phyloP scores from a whole-genome alignment of 805 yeast species.

The Monosporozyma solicola region DNA sequence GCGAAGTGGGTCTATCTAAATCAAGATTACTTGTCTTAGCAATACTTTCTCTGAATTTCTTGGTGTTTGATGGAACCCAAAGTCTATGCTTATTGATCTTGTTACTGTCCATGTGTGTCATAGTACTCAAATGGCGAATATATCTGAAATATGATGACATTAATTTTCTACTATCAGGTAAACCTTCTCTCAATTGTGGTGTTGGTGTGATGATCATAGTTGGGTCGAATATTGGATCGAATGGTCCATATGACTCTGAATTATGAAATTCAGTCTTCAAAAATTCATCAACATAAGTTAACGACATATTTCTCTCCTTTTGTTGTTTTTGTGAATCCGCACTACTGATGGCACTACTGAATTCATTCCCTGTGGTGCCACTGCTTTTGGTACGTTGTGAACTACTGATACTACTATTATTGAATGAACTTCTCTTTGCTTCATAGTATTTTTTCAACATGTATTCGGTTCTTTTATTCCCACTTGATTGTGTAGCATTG shows the following conservation, averaged over 20 bases:
- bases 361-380: neutral
- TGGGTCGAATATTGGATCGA: neutral
- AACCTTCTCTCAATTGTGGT: neutral
- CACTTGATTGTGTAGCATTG: neutral
- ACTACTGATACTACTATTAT: neutral
- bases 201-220: neutral
- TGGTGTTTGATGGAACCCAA: neutral
- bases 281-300: neutral
- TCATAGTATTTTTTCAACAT: conserved; percentile 1
- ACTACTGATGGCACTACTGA: neutral
- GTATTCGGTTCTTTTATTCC: neutral
- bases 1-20: neutral
- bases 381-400: neutral
- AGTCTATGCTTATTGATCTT: neutral
- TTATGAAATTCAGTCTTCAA: neutral
- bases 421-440: neutral
- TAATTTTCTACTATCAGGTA: neutral
- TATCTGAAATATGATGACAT: conserved; percentile 2
- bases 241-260: neutral
- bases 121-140: neutral
- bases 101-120: neutral
- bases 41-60: neutral
- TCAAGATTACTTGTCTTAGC: neutral
- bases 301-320: neutral
- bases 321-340: conserved; percentile 2